Evolutionary conservation across 345 rosid genomes (phyloP).

Genomic region (Erysimum cheiranthoides): DNA sequence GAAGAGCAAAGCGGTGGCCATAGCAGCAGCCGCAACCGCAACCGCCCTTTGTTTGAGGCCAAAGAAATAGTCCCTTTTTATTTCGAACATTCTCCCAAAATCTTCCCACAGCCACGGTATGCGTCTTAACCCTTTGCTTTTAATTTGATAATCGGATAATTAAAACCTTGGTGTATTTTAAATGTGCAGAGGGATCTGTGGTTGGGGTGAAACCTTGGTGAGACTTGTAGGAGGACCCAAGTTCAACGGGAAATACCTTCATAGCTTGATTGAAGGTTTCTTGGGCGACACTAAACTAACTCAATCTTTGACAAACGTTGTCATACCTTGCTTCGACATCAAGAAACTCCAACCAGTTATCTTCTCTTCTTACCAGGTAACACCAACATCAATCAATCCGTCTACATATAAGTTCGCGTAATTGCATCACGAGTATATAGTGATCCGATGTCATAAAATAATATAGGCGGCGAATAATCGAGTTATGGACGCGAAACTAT

Average conservation of each 20-base stretch:
- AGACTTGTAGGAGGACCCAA: constrained; percentile 65
- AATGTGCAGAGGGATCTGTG: constrained; percentile 46
- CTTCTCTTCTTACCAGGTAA: constrained; percentile 71
- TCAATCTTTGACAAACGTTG: constrained; percentile 65
- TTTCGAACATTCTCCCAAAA: constrained; percentile 55
- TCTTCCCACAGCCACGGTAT: constrained; percentile 72
- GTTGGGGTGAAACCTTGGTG: constrained; percentile 36
- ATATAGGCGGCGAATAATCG: constrained; percentile 46
- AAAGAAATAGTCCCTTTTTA: constrained; percentile 68
- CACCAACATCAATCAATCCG: not conserved
- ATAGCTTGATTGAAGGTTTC: constrained; percentile 38
- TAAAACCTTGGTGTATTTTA: not conserved
- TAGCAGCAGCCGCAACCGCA: constrained; percentile 40
- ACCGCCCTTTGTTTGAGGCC: constrained; percentile 53
- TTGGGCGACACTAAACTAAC: constrained; percentile 54
- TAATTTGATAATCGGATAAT: not conserved
- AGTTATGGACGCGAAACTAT: constrained; percentile 53
- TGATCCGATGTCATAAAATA: constrained; percentile 1
- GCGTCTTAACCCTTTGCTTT: not conserved
- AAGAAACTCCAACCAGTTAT: constrained; percentile 71
- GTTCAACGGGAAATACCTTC: constrained; percentile 67
- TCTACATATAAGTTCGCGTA: not conserved
- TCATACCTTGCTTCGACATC: constrained; percentile 76
- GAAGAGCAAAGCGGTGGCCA: constrained; percentile 42
- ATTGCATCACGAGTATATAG: not conserved